Conservation (phyloP, 176 grass and related monocot species). For the Juncus effusus region DNA sequence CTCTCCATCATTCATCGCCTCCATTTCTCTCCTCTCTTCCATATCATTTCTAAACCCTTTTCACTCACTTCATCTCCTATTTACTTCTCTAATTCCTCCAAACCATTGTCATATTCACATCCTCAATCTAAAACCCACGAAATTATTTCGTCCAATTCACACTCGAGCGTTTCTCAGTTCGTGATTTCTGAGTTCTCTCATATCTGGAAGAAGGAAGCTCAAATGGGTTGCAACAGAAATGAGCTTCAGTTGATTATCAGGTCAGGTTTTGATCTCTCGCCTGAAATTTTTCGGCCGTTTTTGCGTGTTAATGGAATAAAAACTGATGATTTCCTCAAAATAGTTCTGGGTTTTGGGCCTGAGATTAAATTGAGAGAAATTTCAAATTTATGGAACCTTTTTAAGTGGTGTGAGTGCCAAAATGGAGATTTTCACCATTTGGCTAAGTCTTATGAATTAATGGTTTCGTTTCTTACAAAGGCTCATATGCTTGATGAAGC, state of each 20-base stretch:
- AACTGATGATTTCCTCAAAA: constrained; percentile 54
- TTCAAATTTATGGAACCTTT: constrained; percentile 67
- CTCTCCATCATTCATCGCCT: too few relatives aligned
- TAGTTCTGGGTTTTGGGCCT: constrained; percentile 47
- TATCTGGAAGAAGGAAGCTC: constrained; percentile 25
- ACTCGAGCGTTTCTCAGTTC: constrained; percentile 6
- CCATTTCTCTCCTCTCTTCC: too few relatives aligned
- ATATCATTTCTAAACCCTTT: background rate
- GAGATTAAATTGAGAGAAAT: constrained; percentile 45
- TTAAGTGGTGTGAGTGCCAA: constrained; percentile 57
- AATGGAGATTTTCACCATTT: constrained; percentile 60
- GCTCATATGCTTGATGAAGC: constrained; percentile 67
- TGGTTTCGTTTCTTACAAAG: constrained; percentile 55
- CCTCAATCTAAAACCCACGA: background rate
- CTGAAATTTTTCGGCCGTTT: constrained; percentile 58
- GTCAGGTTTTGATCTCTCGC: constrained; percentile 50
- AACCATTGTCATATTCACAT: background rate
- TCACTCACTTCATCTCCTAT: background rate
- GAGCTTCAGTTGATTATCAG: constrained; percentile 58
- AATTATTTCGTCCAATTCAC: background rate
- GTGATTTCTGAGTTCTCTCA: constrained; percentile 18
- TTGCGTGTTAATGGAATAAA: constrained; percentile 52
- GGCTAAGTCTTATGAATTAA: constrained; percentile 60
- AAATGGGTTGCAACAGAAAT: constrained; percentile 36
- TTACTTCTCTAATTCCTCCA: background rate